Conservation (phyloP, 768 basidiomycete genomes). For the Amanita thiersii region DNA sequence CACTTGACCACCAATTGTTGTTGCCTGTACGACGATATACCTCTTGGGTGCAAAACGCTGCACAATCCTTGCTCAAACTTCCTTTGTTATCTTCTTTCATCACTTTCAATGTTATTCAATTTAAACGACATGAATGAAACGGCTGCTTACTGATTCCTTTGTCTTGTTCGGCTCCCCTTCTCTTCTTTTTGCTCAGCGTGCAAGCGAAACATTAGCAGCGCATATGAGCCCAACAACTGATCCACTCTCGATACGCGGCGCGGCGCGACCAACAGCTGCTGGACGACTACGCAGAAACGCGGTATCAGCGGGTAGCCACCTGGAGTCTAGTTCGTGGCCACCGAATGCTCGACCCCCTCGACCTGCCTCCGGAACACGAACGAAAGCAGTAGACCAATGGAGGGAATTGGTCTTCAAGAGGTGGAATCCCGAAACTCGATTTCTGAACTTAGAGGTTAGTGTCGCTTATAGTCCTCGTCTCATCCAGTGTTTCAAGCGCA, state of each 20-base stretch:
- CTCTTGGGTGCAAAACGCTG: neutral
- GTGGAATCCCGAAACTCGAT: slow-evolving; percentile 61
- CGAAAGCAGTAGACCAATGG: slow-evolving; percentile 59
- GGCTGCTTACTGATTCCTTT: slow-evolving; percentile 28
- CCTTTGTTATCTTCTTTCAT: slow-evolving; percentile 22
- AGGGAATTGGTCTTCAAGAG: slow-evolving; percentile 64
- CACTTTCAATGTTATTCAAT: slow-evolving; percentile 30
- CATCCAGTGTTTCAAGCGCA: slow-evolving; percentile 9
- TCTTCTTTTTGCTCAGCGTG: slow-evolving; percentile 22
- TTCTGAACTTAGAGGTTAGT: slow-evolving; percentile 79
- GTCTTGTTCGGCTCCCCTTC: slow-evolving; percentile 25
- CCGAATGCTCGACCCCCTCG: slow-evolving; percentile 1
- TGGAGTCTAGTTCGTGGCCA: slow-evolving; percentile 10
- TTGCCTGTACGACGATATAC: neutral
- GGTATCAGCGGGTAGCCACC: slow-evolving; percentile 17
- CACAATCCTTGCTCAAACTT: slow-evolving; percentile 16
- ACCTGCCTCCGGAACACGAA: slow-evolving; percentile 14
- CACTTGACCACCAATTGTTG: too few relatives aligned
- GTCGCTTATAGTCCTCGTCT: slow-evolving; percentile 3
- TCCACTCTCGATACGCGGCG: slow-evolving; percentile 59
- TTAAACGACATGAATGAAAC: slow-evolving; percentile 22
- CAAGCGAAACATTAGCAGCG: slow-evolving; percentile 29
- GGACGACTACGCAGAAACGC: slow-evolving; percentile 58
- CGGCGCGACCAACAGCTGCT: slow-evolving; percentile 38
- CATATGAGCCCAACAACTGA: slow-evolving; percentile 35